Base-by-base conservation (phyloP, 768 basidiomycete genomes). In the Chalciporus piperatus region DNA sequence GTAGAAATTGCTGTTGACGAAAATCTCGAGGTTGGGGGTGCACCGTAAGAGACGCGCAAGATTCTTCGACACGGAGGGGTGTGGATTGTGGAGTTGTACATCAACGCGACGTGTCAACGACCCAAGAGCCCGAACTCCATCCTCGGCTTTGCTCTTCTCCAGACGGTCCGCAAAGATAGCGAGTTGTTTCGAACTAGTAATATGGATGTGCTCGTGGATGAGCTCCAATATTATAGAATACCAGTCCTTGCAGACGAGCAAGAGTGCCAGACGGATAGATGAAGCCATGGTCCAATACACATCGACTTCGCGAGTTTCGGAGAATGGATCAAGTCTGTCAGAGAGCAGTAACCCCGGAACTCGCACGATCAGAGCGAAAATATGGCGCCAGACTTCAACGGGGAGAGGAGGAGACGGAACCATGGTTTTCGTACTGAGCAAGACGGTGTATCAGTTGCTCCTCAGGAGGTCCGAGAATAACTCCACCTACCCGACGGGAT, bases 11-110 rank as follows among this genome's bases (percentile, higher is more conserved):
- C 68, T 65, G 55, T 75, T 75, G 56, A 70, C 55, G 51, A 75
- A 77, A 30, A 76, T 74, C 54, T 71, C 56, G 37, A 79, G 69
- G 50, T 75, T 77, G 7, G 76, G 76, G 1, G 74, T 75, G 49
- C 69, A 70, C 13, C 59, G 62, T 30, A 79, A 53, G 16, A 79
- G 61, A 10, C 76, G 72, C 11, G 69, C 59, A 19, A 76, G 63
- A 41, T 60, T 54, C 1, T 6, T 37, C 12, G 50, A 50, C 6
- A 55, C 56, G 32, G 44, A 45, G 13, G 57, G 59, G n/a, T 63
- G 70, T 12, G 63, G 50, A 17, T 70, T 70, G 5, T 67, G 58
- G 39, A 79, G 70, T 6, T 61, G 64, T 39, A 77, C 68, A 42
- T 79, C 77, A 41, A 79, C 66, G 6, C 77, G 68, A 3, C 60